Percentiles rank a stretch among this genome's conserved stretches.
Conservation (phyloP, 345 rosid genomes). For the sweet orange (Citrus sinensis) region DVS_A1.0 CM039166.1:6113001-6113500, state of each 20-base stretch:
- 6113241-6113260: conserved; percentile 53
- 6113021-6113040: conserved; percentile 48
- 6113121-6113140: conserved; percentile 50
- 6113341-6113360: too few relatives aligned
- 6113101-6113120: conserved; percentile 38
- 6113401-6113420: too few relatives aligned
- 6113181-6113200: conserved; percentile 32
- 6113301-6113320: too few relatives aligned
- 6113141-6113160: conserved; percentile 39
- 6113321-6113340: too few relatives aligned
- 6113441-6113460: too few relatives aligned
- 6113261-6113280: conserved; percentile 12
- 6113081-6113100: conserved; percentile 39
- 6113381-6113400: too few relatives aligned
- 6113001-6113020: conserved; percentile 45
- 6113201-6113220: conserved; percentile 29
- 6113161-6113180: conserved; percentile 36
- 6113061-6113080: conserved; percentile 50
- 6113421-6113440: too few relatives aligned
- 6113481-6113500: too few relatives aligned
- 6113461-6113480: too few relatives aligned
- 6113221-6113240: conserved; percentile 34
- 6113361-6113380: too few relatives aligned
- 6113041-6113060: conserved; percentile 23
- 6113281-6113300: too few relatives aligned